These are phyloP conservation scores for Sporothrix pseudoabietina DNA, from an alignment of 2,329 filamentous ascomycete genomes.

Conservation along the genomic window DNA sequence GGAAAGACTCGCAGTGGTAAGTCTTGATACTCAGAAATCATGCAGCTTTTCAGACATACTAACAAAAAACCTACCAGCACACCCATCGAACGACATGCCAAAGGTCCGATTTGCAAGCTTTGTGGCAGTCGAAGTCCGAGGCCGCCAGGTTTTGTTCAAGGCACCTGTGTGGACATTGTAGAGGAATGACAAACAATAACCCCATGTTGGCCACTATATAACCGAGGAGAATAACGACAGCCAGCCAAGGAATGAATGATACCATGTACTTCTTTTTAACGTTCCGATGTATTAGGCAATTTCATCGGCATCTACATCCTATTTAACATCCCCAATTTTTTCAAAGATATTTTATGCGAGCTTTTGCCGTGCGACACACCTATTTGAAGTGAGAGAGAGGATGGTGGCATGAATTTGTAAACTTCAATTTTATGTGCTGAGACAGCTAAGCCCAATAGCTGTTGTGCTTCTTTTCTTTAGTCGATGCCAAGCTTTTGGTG, in stretches of 20 bases:
- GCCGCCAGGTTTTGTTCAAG: conserved; percentile 73
- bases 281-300: conserved; percentile 6
- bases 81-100: conserved; percentile 50
- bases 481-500: not conserved
- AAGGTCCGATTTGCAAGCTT: conserved; percentile 77
- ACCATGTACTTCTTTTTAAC: conserved; percentile 24
- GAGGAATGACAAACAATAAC: not conserved
- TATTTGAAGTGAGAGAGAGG: not conserved
- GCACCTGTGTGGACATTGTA: conserved; percentile 70
- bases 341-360: not conserved
- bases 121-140: conserved; percentile 71
- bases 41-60: not conserved
- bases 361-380: not conserved
- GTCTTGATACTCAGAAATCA: not conserved
- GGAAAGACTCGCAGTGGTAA: conserved; percentile 40
- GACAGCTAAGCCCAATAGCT: not conserved
- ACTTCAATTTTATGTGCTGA: not conserved
- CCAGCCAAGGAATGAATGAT: conserved; percentile 5
- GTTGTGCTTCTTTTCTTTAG: not conserved
- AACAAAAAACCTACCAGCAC: conserved; percentile 28
- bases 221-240: not conserved
- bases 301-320: conserved; percentile 4
- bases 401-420: not conserved
- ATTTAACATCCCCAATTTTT: not conserved
- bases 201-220: not conserved